Conservation (phyloP, 805 yeast species). For the Candida succiphila region DNA sequence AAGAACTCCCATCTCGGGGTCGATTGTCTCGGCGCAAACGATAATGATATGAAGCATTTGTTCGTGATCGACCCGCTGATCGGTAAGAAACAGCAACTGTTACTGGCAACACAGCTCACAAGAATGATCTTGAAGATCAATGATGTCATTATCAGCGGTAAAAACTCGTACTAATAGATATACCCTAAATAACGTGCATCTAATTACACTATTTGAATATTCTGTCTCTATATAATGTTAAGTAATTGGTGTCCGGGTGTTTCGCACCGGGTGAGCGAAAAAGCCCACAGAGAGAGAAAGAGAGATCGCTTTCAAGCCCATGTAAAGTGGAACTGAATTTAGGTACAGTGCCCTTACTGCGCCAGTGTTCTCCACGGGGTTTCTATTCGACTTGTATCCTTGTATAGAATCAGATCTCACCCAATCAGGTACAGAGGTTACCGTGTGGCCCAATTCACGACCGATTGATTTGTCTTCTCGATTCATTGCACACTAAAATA, state of each 20-base stretch:
- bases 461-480: too few species aligned
- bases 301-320: too few species aligned
- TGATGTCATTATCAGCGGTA: slow-evolving; percentile 72
- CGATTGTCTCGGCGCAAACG: slow-evolving; percentile 84
- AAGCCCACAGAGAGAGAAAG: neutral
- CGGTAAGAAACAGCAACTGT: slow-evolving; percentile 92
- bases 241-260: neutral
- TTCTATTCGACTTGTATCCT: neutral
- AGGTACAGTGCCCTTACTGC: too few species aligned
- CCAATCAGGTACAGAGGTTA: neutral
- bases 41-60: slow-evolving; percentile 86
- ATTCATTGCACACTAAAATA: too few species aligned
- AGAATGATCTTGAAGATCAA: slow-evolving; percentile 97
- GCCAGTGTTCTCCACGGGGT: neutral
- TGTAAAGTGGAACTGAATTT: too few species aligned
- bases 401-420: neutral
- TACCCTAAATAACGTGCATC: neutral
- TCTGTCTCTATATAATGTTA: neutral
- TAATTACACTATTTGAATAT: neutral
- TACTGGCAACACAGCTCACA: slow-evolving; percentile 93
- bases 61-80: slow-evolving; percentile 96
- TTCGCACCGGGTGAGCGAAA: neutral
- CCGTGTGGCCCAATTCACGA: too few species aligned
- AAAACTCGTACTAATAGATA: slow-evolving; percentile 16
- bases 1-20: slow-evolving; percentile 71